Conservation (phyloP, 2,329 filamentous ascomycete genomes). For the Fusarium citri region DNA sequence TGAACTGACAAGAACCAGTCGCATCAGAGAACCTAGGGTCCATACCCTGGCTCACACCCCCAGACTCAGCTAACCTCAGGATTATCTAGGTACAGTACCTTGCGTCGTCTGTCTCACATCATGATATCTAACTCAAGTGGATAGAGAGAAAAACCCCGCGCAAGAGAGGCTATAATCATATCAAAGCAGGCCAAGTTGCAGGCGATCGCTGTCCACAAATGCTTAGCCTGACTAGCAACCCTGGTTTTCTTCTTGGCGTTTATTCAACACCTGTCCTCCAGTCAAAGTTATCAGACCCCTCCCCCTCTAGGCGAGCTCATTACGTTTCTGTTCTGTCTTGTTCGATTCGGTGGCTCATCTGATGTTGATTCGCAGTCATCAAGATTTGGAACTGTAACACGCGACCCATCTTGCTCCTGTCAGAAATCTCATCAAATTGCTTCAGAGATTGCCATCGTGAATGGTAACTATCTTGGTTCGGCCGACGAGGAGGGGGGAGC, state of each 20-base stretch:
- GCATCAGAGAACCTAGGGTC: constrained; percentile 1
- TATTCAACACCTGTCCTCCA: constrained; percentile 26
- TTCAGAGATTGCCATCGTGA: constrained; percentile 25
- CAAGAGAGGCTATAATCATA: constrained; percentile 25
- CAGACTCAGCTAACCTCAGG: constrained; percentile 31
- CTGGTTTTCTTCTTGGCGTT: constrained; percentile 21
- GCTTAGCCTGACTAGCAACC: constrained; percentile 32
- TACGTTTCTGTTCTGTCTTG: constrained; percentile 34
- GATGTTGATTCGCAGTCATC: constrained; percentile 12
- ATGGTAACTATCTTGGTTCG: constrained; percentile 34
- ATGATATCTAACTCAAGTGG: constrained; percentile 36
- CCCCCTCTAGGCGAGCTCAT: constrained; percentile 30
- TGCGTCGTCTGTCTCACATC: constrained; percentile 32
- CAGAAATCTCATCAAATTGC: background rate
- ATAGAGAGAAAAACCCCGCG: constrained; percentile 35
- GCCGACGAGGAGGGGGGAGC: constrained; percentile 36
- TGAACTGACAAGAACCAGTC: constrained; percentile 20
- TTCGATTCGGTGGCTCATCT: background rate
- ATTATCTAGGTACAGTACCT: constrained; percentile 38
- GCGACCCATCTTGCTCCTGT: constrained; percentile 6
- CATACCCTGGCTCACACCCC: constrained; percentile 16
- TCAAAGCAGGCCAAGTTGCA: constrained; percentile 32
- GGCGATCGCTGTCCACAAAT: constrained; percentile 36
- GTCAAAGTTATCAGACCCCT: constrained; percentile 19
- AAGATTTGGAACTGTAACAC: background rate